Conservation (phyloP, 2,329 filamentous ascomycete species). For the Trichoderma atrobrunneum region DNA sequence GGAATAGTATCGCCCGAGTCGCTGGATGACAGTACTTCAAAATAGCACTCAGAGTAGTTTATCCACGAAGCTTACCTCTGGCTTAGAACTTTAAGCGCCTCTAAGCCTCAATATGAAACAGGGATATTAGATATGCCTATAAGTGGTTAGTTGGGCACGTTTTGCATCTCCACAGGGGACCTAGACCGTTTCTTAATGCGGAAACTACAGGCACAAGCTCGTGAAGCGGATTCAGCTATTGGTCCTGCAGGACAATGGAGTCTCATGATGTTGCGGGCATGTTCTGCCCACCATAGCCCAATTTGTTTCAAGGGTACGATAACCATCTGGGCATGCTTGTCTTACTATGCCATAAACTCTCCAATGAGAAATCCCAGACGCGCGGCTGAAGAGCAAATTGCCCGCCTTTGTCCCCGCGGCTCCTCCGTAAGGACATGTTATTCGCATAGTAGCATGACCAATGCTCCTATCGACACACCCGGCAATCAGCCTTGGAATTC, state of each 20-base stretch:
- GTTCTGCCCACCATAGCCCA: background rate
- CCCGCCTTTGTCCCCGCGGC: background rate
- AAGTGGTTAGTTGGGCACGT: background rate
- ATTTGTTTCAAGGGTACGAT: constrained; percentile 1
- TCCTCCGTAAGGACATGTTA: background rate
- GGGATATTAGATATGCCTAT: background rate
- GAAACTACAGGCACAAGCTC: background rate
- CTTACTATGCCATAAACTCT: background rate
- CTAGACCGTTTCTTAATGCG: background rate
- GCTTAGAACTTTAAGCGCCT: background rate
- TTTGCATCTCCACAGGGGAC: background rate
- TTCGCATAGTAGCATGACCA: background rate
- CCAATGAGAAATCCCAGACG: background rate
- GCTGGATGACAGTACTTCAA: background rate
- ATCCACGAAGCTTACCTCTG: background rate
- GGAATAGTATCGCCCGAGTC: background rate
- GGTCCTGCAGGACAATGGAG: background rate
- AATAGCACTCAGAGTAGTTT: background rate
- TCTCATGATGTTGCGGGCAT: background rate
- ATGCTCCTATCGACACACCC: background rate
- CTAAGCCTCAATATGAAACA: constrained; percentile 3
- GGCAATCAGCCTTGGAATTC: background rate
- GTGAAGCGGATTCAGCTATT: background rate
- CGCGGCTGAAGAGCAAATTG: background rate
- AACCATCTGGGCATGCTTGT: background rate